Base-by-base conservation (phyloP, 2,329 filamentous ascomycete species). In the Akanthomyces dipterigenus region DNA sequence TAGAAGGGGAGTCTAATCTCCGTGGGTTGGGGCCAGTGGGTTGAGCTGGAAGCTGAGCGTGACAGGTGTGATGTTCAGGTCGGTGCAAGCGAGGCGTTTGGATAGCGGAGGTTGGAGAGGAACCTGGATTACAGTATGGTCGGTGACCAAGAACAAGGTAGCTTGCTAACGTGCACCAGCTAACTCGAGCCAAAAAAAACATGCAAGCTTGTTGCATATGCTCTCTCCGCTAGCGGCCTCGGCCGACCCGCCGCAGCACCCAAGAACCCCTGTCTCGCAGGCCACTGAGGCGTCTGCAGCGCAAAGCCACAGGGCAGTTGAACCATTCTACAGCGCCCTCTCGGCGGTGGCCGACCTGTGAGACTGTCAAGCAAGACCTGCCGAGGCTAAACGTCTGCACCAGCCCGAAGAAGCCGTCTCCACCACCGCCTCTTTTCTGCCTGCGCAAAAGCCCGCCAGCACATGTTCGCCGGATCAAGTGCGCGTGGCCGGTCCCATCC, bases 361-460 rank as follows among this genome's bases (percentile, higher is more conserved):
- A 8, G 49, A 34, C 50, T 54, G 24, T 26, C 11, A 18, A 51
- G 43, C 11, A 18, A 51, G 43, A 54, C 43, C 60, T 63, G 62
- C 66, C 66, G 66, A 67, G 66, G 66, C 66, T 65, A 66, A 65
- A 57, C 24, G 38, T 31, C 55, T 61, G 45, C 64, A 60, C 55
- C 36, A 48, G 56, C 58, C 64, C 65, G 64, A 63, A 60, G 45
- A 62, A 53, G 53, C 43, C 28, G 50, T 53, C 49, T 40, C 55
- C 56, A 61, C 61, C 49, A 48, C 45, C 34, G 55, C 40, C 20
- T n/a, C 38, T 53, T 57, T 53, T 28, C 40, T 42, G 46, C 36
- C 42, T 42, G 9, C 16, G 16, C 24, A 31, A 26, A 38, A 48
- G 40, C 43, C 31, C 50, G 18, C 45, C 60, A 53, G 51, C 60